These are phyloP conservation scores for Talaromyces sp. DNA, from an alignment of 2,329 filamentous ascomycete genomes.

Conservation along the genomic window DNA sequence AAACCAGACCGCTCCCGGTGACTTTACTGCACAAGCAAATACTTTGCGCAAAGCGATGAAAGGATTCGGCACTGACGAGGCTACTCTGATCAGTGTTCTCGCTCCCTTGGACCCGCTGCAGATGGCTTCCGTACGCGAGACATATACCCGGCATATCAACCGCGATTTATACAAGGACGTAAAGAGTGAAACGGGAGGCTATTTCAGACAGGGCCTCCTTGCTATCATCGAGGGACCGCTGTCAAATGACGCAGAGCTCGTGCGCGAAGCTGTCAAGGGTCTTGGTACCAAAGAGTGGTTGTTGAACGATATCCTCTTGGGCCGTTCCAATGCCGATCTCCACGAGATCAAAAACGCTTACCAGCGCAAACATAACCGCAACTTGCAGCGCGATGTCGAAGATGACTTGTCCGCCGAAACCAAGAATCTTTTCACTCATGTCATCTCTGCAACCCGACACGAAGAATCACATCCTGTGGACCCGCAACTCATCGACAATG, in stretches of 20 bases:
- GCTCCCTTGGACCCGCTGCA: constrained; percentile 72
- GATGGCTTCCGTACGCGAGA: constrained; percentile 60
- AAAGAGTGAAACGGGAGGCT: constrained; percentile 68
- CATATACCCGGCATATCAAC: constrained; percentile 60
- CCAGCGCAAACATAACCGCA: constrained; percentile 58
- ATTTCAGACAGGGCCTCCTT: constrained; percentile 69
- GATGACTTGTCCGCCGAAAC: constrained; percentile 83
- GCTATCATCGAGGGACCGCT: constrained; percentile 75
- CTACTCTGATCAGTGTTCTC: constrained; percentile 64
- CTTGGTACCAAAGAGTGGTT: constrained; percentile 79
- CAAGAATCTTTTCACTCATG: constrained; percentile 75
- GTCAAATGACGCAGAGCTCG: constrained; percentile 64
- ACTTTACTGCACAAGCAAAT: constrained; percentile 65
- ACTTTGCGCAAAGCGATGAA: constrained; percentile 80
- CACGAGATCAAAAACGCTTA: constrained; percentile 79
- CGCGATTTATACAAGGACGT: constrained; percentile 71
- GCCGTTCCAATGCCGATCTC: constrained; percentile 80
- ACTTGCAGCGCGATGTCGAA: constrained; percentile 67
- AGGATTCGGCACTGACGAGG: constrained; percentile 86
- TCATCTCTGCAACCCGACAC: constrained; percentile 65
- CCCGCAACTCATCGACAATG: constrained; percentile 66
- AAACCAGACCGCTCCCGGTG: constrained; percentile 60
- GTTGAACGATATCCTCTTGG: constrained; percentile 79
- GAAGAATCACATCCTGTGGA: constrained; percentile 74
- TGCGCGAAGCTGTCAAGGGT: constrained; percentile 69